These are phyloP conservation scores for Aspergillus glaucus DNA, from an alignment of 2,329 filamentous ascomycete species.

Conservation along the genomic window DNA sequence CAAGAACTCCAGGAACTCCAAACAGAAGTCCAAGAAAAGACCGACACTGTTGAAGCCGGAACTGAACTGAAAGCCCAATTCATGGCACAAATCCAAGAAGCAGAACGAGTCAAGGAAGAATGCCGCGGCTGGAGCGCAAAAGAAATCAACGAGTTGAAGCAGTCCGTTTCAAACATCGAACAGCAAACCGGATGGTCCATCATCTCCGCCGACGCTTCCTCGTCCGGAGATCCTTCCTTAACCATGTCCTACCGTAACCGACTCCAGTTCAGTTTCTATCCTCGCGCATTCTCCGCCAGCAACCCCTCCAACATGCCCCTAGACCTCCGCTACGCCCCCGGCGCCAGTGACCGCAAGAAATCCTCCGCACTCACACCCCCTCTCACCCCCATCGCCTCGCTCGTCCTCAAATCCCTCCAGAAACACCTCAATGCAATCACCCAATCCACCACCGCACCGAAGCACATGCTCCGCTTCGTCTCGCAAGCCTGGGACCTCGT, in stretches of 20 bases:
- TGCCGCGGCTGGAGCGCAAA: conserved; percentile 81
- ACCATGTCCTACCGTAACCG: conserved; percentile 38
- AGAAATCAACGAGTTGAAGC: conserved; percentile 73
- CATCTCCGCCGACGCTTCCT: conserved; percentile 26
- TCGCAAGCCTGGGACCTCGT: conserved; percentile 39
- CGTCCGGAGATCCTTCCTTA: conserved; percentile 27
- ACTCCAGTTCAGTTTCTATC: conserved; percentile 39
- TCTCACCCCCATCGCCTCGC: conserved; percentile 32
- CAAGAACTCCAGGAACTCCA: conserved; percentile 61
- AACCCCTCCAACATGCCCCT: conserved; percentile 23
- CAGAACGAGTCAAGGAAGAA: conserved; percentile 77
- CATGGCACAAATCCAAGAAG: conserved; percentile 68
- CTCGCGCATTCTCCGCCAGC: conserved; percentile 27
- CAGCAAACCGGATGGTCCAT: conserved; percentile 41
- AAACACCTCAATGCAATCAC: conserved; percentile 29
- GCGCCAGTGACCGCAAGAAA: conserved; percentile 10
- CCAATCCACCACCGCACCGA: conserved; percentile 30
- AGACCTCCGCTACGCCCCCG: conserved; percentile 28
- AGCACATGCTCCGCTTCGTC: conserved; percentile 35
- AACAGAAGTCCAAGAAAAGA: conserved; percentile 60
- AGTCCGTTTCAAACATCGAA: conserved; percentile 36
- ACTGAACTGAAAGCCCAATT: conserved; percentile 63
- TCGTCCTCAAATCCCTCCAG: conserved; percentile 39
- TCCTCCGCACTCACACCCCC: conserved; percentile 4
- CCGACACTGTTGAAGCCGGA: conserved; percentile 56